phyloP scores from a whole-genome alignment of 2,329 filamentous ascomycete genomes.

The Aspergillus aculeatinus region DNA sequence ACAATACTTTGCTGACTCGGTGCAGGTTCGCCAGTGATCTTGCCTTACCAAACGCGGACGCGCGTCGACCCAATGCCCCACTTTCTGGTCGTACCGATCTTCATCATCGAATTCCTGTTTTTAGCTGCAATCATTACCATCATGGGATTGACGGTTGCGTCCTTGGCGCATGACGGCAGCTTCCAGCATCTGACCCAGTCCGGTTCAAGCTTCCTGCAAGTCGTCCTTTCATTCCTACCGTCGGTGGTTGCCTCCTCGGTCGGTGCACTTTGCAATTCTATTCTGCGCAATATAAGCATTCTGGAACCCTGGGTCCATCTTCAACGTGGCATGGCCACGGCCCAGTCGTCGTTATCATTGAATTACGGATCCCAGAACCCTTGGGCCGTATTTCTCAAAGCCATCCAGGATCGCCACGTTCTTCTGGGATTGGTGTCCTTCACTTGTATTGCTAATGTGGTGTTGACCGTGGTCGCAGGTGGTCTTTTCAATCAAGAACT shows the following conservation, averaged over 20 bases:
- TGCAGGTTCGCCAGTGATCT: slow-evolving; percentile 24
- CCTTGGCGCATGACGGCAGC: slow-evolving; percentile 29
- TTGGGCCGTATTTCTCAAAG: slow-evolving; percentile 30
- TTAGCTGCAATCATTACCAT: slow-evolving; percentile 32
- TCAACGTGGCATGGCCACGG: slow-evolving; percentile 30
- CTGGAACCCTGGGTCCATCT: slow-evolving; percentile 39
- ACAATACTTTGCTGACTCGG: background rate
- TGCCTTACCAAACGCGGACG: slow-evolving; percentile 25
- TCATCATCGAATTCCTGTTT: slow-evolving; percentile 35
- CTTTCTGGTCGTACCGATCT: slow-evolving; percentile 35
- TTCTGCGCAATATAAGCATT: slow-evolving; percentile 35
- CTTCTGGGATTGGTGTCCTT: slow-evolving; percentile 31
- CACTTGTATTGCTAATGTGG: slow-evolving; percentile 32
- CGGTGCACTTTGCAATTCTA: slow-evolving; percentile 33
- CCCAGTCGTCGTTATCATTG: slow-evolving; percentile 29
- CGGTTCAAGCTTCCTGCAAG: slow-evolving; percentile 32
- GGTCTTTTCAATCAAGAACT: slow-evolving; percentile 36
- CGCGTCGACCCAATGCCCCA: slow-evolving; percentile 34
- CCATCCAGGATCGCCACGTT: slow-evolving; percentile 27
- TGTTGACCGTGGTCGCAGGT: slow-evolving; percentile 33
- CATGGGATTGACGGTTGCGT: slow-evolving; percentile 31
- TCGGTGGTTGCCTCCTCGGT: slow-evolving; percentile 35
- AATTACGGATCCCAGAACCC: slow-evolving; percentile 37
- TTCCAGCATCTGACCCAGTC: slow-evolving; percentile 34
- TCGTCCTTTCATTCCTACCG: slow-evolving; percentile 33